Conservation (phyloP, 192 early-diverging fungal species). For the Paraglomus occultum region DNA sequence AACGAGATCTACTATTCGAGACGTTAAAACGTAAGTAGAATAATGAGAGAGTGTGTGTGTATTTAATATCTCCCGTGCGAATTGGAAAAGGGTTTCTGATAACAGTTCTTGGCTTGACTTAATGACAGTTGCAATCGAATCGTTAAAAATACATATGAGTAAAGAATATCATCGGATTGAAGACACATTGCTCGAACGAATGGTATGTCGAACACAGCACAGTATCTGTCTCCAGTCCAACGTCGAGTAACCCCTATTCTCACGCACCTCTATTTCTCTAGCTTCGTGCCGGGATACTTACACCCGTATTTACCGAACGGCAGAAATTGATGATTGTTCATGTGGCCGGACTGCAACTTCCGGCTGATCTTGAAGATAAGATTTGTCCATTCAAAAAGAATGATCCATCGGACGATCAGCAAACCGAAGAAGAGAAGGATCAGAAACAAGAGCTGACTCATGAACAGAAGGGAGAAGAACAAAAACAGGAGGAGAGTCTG, state of each 20-base stretch:
- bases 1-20: conserved; percentile 73
- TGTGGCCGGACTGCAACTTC: conserved; percentile 34
- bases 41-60: background rate
- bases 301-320: conserved; percentile 70
- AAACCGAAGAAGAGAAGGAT: background rate
- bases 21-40: conserved; percentile 51
- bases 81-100: no score
- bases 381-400: conserved; percentile 31
- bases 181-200: conserved; percentile 48
- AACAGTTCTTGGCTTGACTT: no score
- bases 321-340: conserved; percentile 66
- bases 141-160: conserved; percentile 54
- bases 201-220: conserved; percentile 61
- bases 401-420: no score
- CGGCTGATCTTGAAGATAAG: conserved; percentile 38
- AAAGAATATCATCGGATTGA: conserved; percentile 61
- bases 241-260: conserved; percentile 50
- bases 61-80: no score
- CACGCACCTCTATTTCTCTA: conserved; percentile 55
- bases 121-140: conserved; percentile 56
- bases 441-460: background rate
- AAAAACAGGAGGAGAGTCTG: no score
- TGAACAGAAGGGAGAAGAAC: background rate
- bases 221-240: conserved; percentile 51
- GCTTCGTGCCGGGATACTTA: conserved; percentile 62